Conservation (phyloP, 108 stramenopile genomes). For the Aurantiochytrium sp. region DNA sequence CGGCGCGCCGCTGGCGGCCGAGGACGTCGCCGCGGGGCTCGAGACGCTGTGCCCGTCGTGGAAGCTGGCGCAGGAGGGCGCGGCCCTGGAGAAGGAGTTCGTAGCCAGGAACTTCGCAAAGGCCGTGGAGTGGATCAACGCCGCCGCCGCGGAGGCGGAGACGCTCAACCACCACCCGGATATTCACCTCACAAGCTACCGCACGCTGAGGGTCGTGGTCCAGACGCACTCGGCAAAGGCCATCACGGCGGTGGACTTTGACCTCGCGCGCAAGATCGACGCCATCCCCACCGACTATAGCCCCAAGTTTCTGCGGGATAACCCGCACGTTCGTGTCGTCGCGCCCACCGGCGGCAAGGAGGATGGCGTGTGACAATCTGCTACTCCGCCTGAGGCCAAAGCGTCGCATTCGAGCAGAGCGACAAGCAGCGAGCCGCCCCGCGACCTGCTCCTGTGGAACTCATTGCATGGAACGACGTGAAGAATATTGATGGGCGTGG, state of each 20-base stretch:
- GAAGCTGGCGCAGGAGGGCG: background rate
- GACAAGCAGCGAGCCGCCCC: no score
- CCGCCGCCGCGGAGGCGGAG: slow-evolving; percentile 72
- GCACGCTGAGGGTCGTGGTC: slow-evolving; percentile 72
- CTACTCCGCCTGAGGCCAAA: no score
- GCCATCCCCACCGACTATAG: slow-evolving; percentile 66
- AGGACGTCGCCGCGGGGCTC: background rate
- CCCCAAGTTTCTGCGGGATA: slow-evolving; percentile 77
- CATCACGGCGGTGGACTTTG: slow-evolving; percentile 75
- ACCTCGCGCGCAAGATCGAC: slow-evolving; percentile 64
- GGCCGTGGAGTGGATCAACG: slow-evolving; percentile 73
- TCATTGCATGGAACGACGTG: no score
- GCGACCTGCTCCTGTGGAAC: no score
- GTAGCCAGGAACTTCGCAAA: slow-evolving; percentile 47
- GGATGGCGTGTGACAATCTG: background rate
- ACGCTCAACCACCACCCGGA: slow-evolving; percentile 79
- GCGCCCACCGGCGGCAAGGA: background rate
- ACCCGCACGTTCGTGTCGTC: background rate
- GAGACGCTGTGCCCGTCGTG: background rate
- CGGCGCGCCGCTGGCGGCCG: background rate
- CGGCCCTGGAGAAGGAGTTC: background rate
- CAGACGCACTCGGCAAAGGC: slow-evolving; percentile 75
- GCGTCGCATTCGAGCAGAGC: no score
- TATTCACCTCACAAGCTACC: slow-evolving; percentile 79
- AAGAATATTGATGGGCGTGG: no score